Percentiles rank a stretch among this genome's conserved stretches.
Conservation (phyloP, 2,329 filamentous ascomycete genomes). For the Diplodia scrobiculata region DNA sequence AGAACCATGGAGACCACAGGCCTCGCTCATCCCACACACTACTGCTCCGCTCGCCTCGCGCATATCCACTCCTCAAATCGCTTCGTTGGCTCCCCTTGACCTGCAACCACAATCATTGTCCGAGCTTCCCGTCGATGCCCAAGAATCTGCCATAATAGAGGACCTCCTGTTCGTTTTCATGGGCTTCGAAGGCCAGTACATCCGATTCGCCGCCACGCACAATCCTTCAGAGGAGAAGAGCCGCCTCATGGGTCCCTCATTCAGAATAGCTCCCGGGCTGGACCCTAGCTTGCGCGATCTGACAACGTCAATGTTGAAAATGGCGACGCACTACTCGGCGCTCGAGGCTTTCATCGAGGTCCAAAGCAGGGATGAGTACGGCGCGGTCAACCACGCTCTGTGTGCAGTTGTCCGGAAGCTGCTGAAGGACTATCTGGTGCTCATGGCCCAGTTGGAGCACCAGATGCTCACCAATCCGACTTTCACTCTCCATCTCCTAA, state of each 20-base stretch:
- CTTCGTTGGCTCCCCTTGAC: conserved; percentile 67
- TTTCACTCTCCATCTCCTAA: conserved; percentile 91
- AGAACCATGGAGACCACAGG: conserved; percentile 75
- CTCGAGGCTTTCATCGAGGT: conserved; percentile 92
- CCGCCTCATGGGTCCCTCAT: conserved; percentile 77
- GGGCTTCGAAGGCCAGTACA: conserved; percentile 98
- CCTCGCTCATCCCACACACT: conserved; percentile 69
- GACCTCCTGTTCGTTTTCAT: conserved; percentile 94
- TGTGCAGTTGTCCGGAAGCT: conserved; percentile 93
- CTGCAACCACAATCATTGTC: conserved; percentile 69
- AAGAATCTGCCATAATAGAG: conserved; percentile 85
- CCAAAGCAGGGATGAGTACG: conserved; percentile 89
- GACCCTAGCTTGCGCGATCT: conserved; percentile 91
- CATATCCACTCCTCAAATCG: conserved; percentile 62
- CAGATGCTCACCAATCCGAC: conserved; percentile 84
- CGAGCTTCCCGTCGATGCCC: conserved; percentile 73
- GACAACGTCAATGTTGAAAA: conserved; percentile 83
- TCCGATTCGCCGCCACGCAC: conserved; percentile 80
- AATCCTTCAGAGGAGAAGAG: conserved; percentile 84
- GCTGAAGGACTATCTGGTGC: conserved; percentile 87
- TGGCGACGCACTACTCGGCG: conserved; percentile 90
- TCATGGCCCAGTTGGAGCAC: conserved; percentile 90
- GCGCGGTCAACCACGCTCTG: conserved; percentile 90
- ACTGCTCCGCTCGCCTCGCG: conserved; percentile 72
- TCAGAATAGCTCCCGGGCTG: conserved; percentile 76